Percentiles rank a stretch among this genome's conserved stretches.
phyloP scores from a whole-genome alignment of 2,329 filamentous ascomycete species.

The Ceratocystis destructans region DNA sequence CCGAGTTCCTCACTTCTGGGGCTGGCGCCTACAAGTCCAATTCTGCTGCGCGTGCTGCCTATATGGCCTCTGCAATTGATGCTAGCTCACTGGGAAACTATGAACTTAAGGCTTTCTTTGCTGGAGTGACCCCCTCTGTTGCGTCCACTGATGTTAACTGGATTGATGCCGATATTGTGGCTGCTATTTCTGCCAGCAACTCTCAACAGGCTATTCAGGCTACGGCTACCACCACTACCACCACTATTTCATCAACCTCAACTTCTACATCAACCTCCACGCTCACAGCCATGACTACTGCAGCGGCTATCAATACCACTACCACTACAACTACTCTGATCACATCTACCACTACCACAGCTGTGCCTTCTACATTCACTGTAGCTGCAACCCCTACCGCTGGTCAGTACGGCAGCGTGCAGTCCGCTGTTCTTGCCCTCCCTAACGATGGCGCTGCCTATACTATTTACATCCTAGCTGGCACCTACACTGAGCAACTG shows the following conservation, averaged over 20 bases:
- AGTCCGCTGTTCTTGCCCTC: conserved; percentile 22
- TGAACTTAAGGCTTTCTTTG: conserved; percentile 27
- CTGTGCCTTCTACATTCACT: conserved; percentile 5
- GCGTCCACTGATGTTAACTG: conserved; percentile 26
- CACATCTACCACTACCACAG: not conserved
- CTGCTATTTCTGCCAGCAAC: conserved; percentile 4
- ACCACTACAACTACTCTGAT: not conserved
- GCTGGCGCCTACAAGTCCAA: conserved; percentile 30
- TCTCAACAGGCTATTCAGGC: not conserved
- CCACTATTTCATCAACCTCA: not conserved
- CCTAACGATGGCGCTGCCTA: conserved; percentile 23
- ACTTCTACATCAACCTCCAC: not conserved
- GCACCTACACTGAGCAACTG: conserved; percentile 49
- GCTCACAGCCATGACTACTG: not conserved
- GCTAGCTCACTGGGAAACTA: conserved; percentile 27
- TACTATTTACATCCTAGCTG: conserved; percentile 29
- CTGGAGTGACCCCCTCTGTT: conserved; percentile 26
- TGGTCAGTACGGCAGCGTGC: conserved; percentile 22
- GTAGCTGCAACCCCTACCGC: conserved; percentile 17
- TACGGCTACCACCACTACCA: conserved; percentile 1
- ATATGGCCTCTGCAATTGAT: conserved; percentile 26
- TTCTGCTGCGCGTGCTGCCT: conserved; percentile 25
- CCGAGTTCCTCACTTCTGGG: conserved; percentile 31
- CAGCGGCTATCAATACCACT: not conserved
- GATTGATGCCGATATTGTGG: conserved; percentile 28